Evolutionary conservation across 2,329 filamentous ascomycete genomes (phyloP).

Genomic region (Pseudocercospora pini-densiflorae): DNA sequence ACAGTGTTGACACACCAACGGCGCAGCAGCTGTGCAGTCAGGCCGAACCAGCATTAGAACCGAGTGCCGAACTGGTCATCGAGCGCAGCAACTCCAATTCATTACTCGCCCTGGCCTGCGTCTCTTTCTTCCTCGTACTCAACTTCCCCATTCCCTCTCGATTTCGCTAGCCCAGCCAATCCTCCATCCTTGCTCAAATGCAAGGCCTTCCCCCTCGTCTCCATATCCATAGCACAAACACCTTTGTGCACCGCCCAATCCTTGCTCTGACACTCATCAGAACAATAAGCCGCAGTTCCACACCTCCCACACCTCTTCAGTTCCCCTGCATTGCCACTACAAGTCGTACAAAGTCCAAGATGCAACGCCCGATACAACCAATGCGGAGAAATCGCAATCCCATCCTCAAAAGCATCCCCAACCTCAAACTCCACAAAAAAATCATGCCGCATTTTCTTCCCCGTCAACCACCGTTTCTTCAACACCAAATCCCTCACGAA

Average conservation of each 20-base stretch:
- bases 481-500: constrained; percentile 22
- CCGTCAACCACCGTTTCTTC: constrained; percentile 24
- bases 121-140: not conserved
- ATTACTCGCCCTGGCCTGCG: not conserved
- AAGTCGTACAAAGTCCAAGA: constrained; percentile 23
- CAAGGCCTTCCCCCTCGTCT: constrained; percentile 30
- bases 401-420: constrained; percentile 28
- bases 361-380: constrained; percentile 28
- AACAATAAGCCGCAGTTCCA: constrained; percentile 33
- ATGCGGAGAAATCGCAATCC: constrained; percentile 29
- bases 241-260: constrained; percentile 33
- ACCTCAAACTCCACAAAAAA: constrained; percentile 29
- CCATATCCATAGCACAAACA: constrained; percentile 27
- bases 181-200: constrained; percentile 25
- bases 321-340: constrained; percentile 1
- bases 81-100: not conserved
- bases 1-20: no score
- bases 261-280: constrained; percentile 21
- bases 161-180: constrained; percentile 18
- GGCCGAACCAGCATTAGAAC: not conserved
- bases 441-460: constrained; percentile 24
- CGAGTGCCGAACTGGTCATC: no score
- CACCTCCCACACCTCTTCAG: constrained; percentile 28
- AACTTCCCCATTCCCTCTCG: not conserved
- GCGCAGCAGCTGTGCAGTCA: not conserved